phyloP scores from a whole-genome alignment of 108 stramenopile genomes.

The Conticribra guillardii region DNA sequence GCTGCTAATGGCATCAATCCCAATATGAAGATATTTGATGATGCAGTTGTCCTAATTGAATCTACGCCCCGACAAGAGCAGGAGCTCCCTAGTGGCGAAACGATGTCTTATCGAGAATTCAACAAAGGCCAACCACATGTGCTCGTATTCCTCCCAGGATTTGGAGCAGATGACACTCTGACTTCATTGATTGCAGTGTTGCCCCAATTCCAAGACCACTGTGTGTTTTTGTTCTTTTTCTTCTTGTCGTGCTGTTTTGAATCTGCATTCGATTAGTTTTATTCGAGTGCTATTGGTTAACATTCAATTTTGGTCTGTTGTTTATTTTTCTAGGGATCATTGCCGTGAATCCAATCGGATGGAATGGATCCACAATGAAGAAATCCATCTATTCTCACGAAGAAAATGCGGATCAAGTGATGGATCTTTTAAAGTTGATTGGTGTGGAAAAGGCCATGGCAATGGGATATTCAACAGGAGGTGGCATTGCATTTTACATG shows the following conservation, averaged over 20 bases:
- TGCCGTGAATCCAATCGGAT: conserved; percentile 34
- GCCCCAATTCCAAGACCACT: conserved; percentile 28
- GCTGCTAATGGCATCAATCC: no score
- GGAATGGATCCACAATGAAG: conserved; percentile 34
- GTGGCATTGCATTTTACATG: conserved; percentile 31
- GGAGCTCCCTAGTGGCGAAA: conserved; percentile 13
- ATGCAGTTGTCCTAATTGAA: neutral
- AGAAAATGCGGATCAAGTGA: conserved; percentile 23
- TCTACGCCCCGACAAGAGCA: neutral
- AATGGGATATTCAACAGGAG: conserved; percentile 31
- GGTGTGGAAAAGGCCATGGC: conserved; percentile 18
- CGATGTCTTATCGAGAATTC: conserved; percentile 34
- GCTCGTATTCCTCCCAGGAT: conserved; percentile 28
- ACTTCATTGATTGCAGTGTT: conserved; percentile 13
- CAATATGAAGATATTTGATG: no score
- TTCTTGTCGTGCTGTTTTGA: no score
- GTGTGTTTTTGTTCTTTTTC: no score
- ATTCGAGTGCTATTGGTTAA: no score
- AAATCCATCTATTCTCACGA: conserved; percentile 17
- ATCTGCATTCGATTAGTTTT: no score
- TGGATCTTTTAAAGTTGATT: conserved; percentile 15
- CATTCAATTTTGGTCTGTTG: no score
- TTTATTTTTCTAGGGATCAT: no score
- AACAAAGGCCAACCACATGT: conserved; percentile 16
- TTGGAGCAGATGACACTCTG: conserved; percentile 23